Evolutionary conservation across 1,139 yeast species (phyloP).

Genomic region (Saccharomyces hybrid): DNA sequence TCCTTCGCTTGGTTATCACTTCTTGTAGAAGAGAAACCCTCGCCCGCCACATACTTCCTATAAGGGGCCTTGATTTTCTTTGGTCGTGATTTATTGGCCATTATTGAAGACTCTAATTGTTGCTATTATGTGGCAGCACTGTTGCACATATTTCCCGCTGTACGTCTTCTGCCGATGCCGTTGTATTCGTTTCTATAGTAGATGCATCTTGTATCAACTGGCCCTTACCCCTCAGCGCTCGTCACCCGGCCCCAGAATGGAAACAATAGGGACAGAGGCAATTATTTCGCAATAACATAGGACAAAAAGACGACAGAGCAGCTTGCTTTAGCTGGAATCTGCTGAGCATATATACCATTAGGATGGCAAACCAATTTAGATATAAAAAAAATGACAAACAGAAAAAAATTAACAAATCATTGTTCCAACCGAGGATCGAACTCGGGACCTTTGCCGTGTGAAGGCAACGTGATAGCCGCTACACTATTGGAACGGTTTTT

Average conservation of each 20-base stretch:
- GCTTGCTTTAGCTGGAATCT: no score
- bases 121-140: background rate
- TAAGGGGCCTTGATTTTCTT: slow-evolving; percentile 73
- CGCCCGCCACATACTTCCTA: slow-evolving; percentile 66
- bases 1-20: slow-evolving; percentile 28
- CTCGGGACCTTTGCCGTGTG: slow-evolving; percentile 8
- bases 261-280: background rate
- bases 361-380: no score
- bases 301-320: background rate
- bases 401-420: slow-evolving; percentile 1
- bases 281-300: background rate
- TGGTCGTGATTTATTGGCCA: slow-evolving; percentile 84
- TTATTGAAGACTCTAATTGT: slow-evolving; percentile 20
- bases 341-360: background rate
- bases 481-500: slow-evolving; percentile 13
- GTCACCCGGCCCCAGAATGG: background rate
- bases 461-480: slow-evolving; percentile 27
- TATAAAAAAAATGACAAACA: background rate
- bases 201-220: background rate
- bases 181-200: background rate
- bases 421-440: slow-evolving; percentile 25
- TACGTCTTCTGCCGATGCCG: background rate
- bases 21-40: slow-evolving; percentile 29
- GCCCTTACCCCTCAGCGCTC: background rate
- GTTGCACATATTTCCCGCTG: background rate